phyloP scores from a whole-genome alignment of 2,329 filamentous ascomycete genomes.

The Aspergillus flavus region DNA sequence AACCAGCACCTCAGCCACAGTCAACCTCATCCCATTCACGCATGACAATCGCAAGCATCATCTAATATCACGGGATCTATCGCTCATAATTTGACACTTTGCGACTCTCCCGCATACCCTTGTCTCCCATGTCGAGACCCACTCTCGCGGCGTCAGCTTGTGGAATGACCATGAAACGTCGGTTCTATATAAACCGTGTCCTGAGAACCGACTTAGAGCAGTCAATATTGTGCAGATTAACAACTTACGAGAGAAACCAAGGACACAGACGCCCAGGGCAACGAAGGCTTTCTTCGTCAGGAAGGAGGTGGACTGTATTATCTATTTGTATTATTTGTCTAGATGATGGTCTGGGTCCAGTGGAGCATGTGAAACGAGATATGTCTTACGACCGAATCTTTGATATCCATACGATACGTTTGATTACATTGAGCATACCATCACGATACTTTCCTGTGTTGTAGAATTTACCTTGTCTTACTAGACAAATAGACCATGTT shows the following conservation, averaged over 20 bases:
- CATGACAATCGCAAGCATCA: conserved; percentile 52
- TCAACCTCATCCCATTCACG: conserved; percentile 40
- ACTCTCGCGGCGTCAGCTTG: background rate
- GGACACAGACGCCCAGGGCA: background rate
- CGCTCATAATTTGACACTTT: background rate
- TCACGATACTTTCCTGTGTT: background rate
- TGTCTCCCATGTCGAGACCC: background rate
- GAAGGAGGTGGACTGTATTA: background rate
- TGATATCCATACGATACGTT: conserved; percentile 4
- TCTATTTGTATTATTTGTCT: conserved; percentile 10
- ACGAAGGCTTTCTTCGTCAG: background rate
- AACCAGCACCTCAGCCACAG: conserved; percentile 28
- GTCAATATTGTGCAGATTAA: background rate
- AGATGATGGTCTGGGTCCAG: background rate
- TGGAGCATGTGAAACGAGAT: conserved; percentile 24
- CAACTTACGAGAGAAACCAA: background rate
- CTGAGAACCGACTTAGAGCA: background rate
- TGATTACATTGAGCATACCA: conserved; percentile 1
- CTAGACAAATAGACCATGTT: background rate
- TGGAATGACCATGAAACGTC: background rate
- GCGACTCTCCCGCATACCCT: background rate
- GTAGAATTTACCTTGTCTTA: background rate
- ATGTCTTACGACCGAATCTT: conserved; percentile 16
- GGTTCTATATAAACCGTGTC: background rate
- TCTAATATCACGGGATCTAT: conserved; percentile 28